phyloP scores from a whole-genome alignment of 1,139 yeast species.

The Lodderomyces oxycetoniae region DNA sequence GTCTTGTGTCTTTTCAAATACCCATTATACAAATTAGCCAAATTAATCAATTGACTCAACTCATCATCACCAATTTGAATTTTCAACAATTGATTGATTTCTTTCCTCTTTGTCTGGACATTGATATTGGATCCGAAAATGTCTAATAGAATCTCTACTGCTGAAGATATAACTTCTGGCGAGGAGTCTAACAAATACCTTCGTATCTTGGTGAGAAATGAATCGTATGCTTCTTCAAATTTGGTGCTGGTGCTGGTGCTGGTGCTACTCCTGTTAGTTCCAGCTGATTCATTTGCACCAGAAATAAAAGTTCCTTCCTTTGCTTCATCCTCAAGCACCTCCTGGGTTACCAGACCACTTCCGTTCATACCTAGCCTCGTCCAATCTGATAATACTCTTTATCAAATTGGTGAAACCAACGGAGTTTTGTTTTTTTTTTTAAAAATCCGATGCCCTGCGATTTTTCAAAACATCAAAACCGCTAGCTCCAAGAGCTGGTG shows the following conservation, averaged over 20 bases:
- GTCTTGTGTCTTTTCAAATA: constrained; percentile 45
- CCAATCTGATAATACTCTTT: no score
- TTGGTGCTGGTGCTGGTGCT: not conserved
- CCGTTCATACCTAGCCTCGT: constrained; percentile 12
- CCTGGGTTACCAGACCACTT: constrained; percentile 22
- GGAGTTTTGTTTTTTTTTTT: constrained; percentile 3
- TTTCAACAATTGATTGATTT: constrained; percentile 42
- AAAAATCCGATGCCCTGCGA: constrained; percentile 2
- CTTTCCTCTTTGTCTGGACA: constrained; percentile 30
- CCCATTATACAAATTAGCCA: constrained; percentile 42
- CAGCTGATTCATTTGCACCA: not conserved
- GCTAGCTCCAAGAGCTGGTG: no score
- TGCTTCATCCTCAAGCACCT: no score
- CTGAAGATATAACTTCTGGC: constrained; percentile 45
- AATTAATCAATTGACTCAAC: constrained; percentile 49
- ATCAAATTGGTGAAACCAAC: no score
- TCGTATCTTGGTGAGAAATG: constrained; percentile 27
- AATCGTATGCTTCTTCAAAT: constrained; percentile 15
- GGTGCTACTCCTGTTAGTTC: not conserved
- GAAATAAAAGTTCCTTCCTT: not conserved
- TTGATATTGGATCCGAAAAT: constrained; percentile 47
- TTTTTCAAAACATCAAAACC: no score
- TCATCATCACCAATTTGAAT: constrained; percentile 37
- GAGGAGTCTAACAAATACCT: constrained; percentile 32
- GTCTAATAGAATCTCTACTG: constrained; percentile 65